phyloP scores from a whole-genome alignment of 441 rosid genomes.

The Pelargonium myrrhifolium region DNA sequence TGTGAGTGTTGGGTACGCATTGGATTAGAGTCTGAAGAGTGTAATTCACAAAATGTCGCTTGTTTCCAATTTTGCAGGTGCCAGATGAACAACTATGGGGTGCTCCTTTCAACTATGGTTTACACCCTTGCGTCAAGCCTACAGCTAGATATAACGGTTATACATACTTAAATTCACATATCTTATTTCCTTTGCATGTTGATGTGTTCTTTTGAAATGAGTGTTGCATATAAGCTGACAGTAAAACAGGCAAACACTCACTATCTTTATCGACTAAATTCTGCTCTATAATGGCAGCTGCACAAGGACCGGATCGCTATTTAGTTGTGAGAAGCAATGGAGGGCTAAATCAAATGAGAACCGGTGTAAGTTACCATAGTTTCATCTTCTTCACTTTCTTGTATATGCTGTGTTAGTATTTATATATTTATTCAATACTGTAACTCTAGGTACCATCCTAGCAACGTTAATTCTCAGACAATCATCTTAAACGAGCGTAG shows the following conservation, averaged over 20 bases:
- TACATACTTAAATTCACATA: conserved; percentile 6
- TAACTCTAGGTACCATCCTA: too few relatives aligned
- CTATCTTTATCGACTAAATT: conserved; percentile 1
- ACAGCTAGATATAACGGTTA: conserved; percentile 56
- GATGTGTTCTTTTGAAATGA: not conserved
- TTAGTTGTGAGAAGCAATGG: conserved; percentile 91
- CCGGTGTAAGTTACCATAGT: conserved; percentile 60
- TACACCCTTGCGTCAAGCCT: conserved; percentile 66
- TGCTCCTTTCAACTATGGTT: conserved; percentile 51
- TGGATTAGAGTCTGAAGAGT: too few relatives aligned
- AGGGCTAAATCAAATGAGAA: conserved; percentile 96
- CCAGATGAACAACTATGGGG: conserved; percentile 46
- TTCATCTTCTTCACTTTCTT: conserved; percentile 2
- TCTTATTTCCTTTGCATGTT: not conserved
- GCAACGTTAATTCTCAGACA: too few relatives aligned
- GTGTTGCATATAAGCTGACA: not conserved
- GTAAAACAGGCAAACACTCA: not conserved
- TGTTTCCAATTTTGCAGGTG: conserved; percentile 28
- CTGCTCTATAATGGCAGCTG: conserved; percentile 34
- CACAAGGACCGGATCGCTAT: conserved; percentile 44
- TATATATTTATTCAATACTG: too few relatives aligned
- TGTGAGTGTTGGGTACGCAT: too few relatives aligned
- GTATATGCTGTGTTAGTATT: not conserved
- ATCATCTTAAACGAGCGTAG: too few relatives aligned
- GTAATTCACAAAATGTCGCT: not conserved